Conservation (phyloP, 2,329 filamentous ascomycete genomes). For the Fusarium globosum region DNA sequence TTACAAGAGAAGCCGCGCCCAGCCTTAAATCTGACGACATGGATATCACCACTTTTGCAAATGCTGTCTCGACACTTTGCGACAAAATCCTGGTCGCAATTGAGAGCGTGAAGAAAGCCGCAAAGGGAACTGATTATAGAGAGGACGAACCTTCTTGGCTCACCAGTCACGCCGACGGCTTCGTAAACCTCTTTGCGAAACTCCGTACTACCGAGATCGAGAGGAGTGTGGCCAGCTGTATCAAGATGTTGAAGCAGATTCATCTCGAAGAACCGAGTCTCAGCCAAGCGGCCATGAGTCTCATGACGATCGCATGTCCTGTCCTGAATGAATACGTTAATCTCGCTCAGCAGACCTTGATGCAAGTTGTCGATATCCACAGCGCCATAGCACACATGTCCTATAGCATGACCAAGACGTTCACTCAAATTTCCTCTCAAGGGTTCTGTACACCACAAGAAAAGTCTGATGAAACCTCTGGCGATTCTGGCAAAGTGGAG, state of each 20-base stretch:
- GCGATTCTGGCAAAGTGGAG: conserved; percentile 83
- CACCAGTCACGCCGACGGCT: conserved; percentile 59
- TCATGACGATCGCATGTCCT: conserved; percentile 61
- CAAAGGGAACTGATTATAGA: conserved; percentile 54
- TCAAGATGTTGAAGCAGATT: conserved; percentile 51
- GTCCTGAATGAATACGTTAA: conserved; percentile 79
- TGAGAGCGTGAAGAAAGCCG: conserved; percentile 73
- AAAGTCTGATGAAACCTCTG: conserved; percentile 75
- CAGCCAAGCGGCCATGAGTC: conserved; percentile 47
- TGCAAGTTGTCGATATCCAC: conserved; percentile 73
- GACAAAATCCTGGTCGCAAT: conserved; percentile 83
- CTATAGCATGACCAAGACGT: conserved; percentile 79
- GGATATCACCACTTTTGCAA: conserved; percentile 61
- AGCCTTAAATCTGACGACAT: conserved; percentile 14
- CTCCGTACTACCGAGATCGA: conserved; percentile 70
- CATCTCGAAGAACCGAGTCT: conserved; percentile 43
- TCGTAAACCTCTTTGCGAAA: conserved; percentile 65
- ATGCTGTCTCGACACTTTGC: conserved; percentile 70
- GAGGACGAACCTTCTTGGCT: conserved; percentile 54
- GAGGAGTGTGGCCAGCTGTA: conserved; percentile 52
- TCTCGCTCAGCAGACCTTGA: conserved; percentile 68
- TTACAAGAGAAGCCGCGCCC: conserved; percentile 37
- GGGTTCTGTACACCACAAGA: conserved; percentile 94
- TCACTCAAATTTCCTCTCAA: conserved; percentile 81
- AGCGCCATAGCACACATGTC: conserved; percentile 77